Conservation (phyloP, 2,329 filamentous ascomycete species). For the Phaeosphaeriaceae sp. region DNA sequence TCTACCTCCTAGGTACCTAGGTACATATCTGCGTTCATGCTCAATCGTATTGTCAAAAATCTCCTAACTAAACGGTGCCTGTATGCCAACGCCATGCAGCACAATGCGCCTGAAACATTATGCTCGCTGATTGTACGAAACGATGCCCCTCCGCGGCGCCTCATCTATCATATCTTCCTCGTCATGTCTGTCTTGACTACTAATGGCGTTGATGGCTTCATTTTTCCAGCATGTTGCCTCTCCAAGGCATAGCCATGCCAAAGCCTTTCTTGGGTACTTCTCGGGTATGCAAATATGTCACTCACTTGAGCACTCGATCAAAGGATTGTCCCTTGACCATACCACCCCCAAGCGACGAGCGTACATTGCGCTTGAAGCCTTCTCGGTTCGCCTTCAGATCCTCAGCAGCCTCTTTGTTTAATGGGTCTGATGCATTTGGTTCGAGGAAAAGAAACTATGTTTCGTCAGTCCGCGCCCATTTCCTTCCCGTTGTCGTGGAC, state of each 20-base stretch:
- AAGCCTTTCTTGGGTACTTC: background rate
- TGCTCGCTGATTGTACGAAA: conserved; percentile 27
- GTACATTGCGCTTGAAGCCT: conserved; percentile 89
- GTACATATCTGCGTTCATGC: background rate
- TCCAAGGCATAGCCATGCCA: background rate
- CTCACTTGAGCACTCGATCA: conserved; percentile 76
- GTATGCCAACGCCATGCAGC: conserved; percentile 39
- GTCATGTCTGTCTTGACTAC: background rate
- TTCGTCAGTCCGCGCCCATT: conserved; percentile 7
- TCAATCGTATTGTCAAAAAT: conserved; percentile 9
- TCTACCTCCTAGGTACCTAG: background rate
- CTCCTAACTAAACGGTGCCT: conserved; percentile 13
- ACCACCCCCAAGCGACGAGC: conserved; percentile 81
- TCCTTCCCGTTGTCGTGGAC: background rate
- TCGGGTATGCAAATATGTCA: background rate
- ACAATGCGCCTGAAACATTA: conserved; percentile 31
- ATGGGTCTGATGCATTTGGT: conserved; percentile 93
- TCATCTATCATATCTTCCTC: background rate
- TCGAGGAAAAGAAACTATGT: conserved; percentile 92
- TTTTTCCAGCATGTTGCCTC: background rate
- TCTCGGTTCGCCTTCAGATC: conserved; percentile 87
- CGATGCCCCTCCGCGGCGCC: background rate
- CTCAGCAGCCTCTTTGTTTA: conserved; percentile 97
- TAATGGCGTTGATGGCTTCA: background rate
- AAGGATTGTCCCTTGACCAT: conserved; percentile 74